These are phyloP conservation scores for Botrytis sinoallii DNA, from an alignment of 2,329 filamentous ascomycete species.

Conservation along the genomic window DNA sequence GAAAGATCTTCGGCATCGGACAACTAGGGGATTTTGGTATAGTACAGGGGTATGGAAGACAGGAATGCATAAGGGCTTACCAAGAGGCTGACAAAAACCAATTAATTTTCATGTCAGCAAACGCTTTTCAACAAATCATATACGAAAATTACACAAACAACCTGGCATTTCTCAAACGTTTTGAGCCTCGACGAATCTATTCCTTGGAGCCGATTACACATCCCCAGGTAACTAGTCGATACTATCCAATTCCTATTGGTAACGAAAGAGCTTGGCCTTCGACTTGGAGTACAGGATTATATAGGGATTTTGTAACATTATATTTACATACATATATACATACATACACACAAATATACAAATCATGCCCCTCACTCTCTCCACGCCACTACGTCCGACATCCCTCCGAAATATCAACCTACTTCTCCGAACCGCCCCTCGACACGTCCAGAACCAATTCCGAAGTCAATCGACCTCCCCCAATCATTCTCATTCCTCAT, in stretches of 20 bases:
- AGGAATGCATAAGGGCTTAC: background rate
- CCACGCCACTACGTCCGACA: conserved; percentile 28
- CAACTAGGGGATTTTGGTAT: background rate
- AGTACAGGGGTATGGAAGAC: background rate
- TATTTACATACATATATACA: background rate
- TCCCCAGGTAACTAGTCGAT: background rate
- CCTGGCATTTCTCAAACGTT: background rate
- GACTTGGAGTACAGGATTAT: background rate
- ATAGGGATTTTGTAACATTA: background rate
- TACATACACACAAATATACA: background rate
- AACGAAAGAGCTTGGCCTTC: background rate
- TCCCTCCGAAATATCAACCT: conserved; percentile 35
- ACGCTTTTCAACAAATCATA: conserved; percentile 13
- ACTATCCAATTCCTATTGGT: background rate
- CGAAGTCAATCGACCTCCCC: conserved; percentile 34
- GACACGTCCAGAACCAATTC: conserved; percentile 35
- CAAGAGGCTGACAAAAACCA: conserved; percentile 22
- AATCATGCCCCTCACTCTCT: conserved; percentile 17
- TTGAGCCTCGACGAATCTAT: background rate
- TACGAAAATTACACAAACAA: background rate
- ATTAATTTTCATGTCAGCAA: conserved; percentile 26
- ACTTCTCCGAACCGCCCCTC: conserved; percentile 35
- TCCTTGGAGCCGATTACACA: background rate
- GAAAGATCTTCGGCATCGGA: background rate
- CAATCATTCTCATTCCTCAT: conserved; percentile 43